Evolutionary conservation across 2,329 filamentous ascomycete genomes (phyloP).

Genomic region (Nannizzia gypsea): DNA sequence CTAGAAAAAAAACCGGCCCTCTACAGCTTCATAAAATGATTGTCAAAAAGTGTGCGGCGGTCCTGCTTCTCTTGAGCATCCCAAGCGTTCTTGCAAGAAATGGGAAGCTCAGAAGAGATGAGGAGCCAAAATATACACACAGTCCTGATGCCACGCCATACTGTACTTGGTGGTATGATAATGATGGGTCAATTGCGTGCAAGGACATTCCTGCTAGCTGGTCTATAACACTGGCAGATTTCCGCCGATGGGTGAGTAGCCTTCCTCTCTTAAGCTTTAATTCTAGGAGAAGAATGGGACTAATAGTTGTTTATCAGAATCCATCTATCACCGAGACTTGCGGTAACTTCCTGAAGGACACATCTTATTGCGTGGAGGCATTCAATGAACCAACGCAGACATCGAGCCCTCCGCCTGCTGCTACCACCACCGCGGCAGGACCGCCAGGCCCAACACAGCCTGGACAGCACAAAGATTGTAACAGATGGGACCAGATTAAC

Average conservation of each 20-base stretch:
- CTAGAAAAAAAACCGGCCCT: too few relatives aligned
- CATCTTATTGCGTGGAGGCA: constrained; percentile 3
- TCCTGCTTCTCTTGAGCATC: too few relatives aligned
- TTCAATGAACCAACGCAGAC: neutral
- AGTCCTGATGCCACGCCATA: neutral
- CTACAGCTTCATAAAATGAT: too few relatives aligned
- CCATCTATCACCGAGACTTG: neutral
- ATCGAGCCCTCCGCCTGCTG: too few relatives aligned
- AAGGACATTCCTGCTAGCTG: neutral
- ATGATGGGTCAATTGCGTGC: neutral
- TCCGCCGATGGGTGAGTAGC: neutral
- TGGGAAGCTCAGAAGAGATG: too few relatives aligned
- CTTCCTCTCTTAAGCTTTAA: neutral
- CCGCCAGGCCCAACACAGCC: too few relatives aligned
- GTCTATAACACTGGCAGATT: neutral
- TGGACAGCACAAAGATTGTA: too few relatives aligned
- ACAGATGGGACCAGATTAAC: too few relatives aligned
- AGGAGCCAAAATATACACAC: neutral
- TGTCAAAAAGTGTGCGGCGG: too few relatives aligned
- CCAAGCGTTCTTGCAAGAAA: too few relatives aligned
- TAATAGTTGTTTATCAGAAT: neutral
- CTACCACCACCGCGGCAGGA: too few relatives aligned
- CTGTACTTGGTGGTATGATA: constrained; percentile 2
- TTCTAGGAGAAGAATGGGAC: neutral
- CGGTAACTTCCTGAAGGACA: neutral